Evolutionary conservation across 2,329 filamentous ascomycete species (phyloP).

Genomic region (Pestalotiopsis sp.): DNA sequence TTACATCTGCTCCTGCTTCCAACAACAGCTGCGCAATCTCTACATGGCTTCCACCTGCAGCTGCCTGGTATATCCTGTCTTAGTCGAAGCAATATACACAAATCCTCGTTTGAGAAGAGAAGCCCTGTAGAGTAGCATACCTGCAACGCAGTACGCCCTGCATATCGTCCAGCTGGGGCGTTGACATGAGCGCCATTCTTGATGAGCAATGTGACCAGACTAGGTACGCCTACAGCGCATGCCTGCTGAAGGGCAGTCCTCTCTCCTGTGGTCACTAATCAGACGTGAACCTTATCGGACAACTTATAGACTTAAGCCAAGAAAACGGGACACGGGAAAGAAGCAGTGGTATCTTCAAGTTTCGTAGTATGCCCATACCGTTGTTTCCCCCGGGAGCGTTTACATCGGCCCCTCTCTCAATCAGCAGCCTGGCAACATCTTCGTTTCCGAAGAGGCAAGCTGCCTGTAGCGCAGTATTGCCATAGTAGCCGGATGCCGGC

Average conservation of each 20-base stretch:
- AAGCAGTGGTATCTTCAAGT: background rate
- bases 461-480: conserved; percentile 32
- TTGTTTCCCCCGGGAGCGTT: conserved; percentile 31
- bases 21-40: conserved; percentile 27
- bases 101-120: background rate
- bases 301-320: no score
- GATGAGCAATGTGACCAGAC: conserved; percentile 25
- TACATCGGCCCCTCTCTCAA: conserved; percentile 24
- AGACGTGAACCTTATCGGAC: background rate
- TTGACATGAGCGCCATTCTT: conserved; percentile 24
- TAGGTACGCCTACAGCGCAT: conserved; percentile 26
- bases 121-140: background rate
- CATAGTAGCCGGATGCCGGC: conserved; percentile 25
- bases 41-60: conserved; percentile 31
- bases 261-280: background rate
- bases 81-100: background rate
- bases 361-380: conserved; percentile 37
- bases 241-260: conserved; percentile 25
- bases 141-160: conserved; percentile 39
- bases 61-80: conserved; percentile 16
- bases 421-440: conserved; percentile 21
- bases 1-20: conserved; percentile 29
- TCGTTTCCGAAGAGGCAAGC: conserved; percentile 27
- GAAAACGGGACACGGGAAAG: background rate
- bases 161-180: conserved; percentile 30